A percentile compares a stretch with the other conserved stretches of the same genome.
These are phyloP conservation scores for Pleodorina starrii DNA, from an alignment of 139 green algal species.

Conservation along the genomic window DNA sequence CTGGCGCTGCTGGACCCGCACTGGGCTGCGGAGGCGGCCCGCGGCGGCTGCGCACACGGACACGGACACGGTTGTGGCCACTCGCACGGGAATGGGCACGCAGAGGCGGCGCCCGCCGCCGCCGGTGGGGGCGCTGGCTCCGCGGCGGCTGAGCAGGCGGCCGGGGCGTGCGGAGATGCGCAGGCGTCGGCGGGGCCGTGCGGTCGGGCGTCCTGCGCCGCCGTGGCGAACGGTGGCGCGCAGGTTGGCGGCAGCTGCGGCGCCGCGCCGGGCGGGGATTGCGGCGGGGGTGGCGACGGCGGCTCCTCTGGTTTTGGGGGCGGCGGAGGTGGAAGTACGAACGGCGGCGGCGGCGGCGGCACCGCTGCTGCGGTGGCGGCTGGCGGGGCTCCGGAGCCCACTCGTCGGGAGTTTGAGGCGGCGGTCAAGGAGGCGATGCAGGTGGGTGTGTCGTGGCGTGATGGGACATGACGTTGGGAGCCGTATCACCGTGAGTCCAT, in stretches of 20 bases:
- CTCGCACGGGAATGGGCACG: not conserved
- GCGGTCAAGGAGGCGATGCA: slow-evolving; percentile 41
- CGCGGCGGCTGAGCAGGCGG: too few species aligned
- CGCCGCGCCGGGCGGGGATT: not conserved
- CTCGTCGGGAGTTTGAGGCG: slow-evolving; percentile 30
- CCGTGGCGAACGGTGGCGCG: not conserved
- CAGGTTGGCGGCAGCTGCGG: not conserved
- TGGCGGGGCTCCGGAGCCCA: slow-evolving; percentile 26
- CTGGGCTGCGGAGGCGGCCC: not conserved
- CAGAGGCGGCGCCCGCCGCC: not conserved
- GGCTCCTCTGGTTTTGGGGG: too few species aligned
- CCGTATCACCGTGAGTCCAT: too few species aligned
- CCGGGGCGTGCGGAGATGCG: too few species aligned
- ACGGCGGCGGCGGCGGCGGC: not conserved
- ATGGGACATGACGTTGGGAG: too few species aligned
- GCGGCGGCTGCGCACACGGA: not conserved
- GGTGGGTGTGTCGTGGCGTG: slow-evolving; percentile 15
- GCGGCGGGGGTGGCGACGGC: too few species aligned
- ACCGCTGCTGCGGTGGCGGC: not conserved
- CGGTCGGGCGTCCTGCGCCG: too few species aligned
- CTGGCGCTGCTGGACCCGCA: slow-evolving; percentile 45
- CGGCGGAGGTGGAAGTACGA: too few species aligned
- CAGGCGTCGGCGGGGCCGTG: too few species aligned
- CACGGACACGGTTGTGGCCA: not conserved
- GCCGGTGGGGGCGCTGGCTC: too few species aligned